phyloP scores from a whole-genome alignment of 352 stramenopile genomes.

The Halophytophthora batemanensis region DNA sequence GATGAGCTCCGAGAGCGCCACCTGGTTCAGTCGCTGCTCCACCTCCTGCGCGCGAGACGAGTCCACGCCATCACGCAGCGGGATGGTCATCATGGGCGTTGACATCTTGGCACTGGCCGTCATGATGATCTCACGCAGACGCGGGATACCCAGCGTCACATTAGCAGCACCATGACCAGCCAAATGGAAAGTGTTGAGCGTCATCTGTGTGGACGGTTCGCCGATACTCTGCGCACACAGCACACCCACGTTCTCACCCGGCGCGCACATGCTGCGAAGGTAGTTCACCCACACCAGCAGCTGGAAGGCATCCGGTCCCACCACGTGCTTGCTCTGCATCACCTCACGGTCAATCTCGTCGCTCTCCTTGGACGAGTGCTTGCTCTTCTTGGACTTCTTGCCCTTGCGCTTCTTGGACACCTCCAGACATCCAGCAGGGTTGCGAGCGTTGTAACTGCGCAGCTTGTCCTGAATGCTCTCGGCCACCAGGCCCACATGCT shows the following conservation, averaged over 20 bases:
- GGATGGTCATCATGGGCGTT: slow-evolving; percentile 99
- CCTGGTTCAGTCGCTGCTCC: slow-evolving; percentile 89
- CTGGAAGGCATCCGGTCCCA: slow-evolving; percentile 83
- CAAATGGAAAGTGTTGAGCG: slow-evolving; percentile 99
- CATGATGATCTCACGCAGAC: slow-evolving; percentile 99
- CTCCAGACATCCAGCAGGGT: slow-evolving; percentile 70
- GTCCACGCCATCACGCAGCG: slow-evolving; percentile 67
- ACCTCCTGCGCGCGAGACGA: slow-evolving; percentile 64
- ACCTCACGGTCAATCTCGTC: slow-evolving; percentile 57
- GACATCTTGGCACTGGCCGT: slow-evolving; percentile 96
- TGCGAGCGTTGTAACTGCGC: slow-evolving; percentile 70
- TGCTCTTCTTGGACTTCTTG: slow-evolving; percentile 77
- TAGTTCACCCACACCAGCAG: slow-evolving; percentile 98
- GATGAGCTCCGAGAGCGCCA: slow-evolving; percentile 94
- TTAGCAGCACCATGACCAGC: slow-evolving; percentile 98
- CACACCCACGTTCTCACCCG: slow-evolving; percentile 98
- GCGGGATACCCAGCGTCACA: slow-evolving; percentile 99
- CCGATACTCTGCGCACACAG: slow-evolving; percentile 98
- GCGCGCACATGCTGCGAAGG: slow-evolving; percentile 92
- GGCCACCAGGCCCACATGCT: slow-evolving; percentile 85
- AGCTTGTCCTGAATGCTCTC: slow-evolving; percentile 86
- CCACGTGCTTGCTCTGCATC: slow-evolving; percentile 77
- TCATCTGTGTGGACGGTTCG: slow-evolving; percentile 99
- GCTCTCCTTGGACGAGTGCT: slow-evolving; percentile 17
- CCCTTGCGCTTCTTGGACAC: slow-evolving; percentile 56